Base-by-base conservation (phyloP, 805 yeast species). In the Kregervanrija pseudodelftensis region DNA sequence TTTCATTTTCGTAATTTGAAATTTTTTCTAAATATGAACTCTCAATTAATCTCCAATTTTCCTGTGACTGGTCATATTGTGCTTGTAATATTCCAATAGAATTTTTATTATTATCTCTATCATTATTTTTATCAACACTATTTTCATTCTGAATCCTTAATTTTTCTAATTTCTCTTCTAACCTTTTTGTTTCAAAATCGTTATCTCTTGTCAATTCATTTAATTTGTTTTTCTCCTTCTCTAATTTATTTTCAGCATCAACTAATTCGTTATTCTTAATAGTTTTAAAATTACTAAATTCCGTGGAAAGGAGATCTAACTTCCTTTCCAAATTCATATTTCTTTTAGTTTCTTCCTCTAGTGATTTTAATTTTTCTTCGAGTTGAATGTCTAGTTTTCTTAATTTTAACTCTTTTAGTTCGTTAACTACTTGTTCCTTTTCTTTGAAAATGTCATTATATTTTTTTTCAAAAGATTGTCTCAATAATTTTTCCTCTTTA, bases 21-120 rank as follows among this genome's bases (percentile, higher is more conserved):
- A 81, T 68, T 46, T 74, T 75, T 8, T 65, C 60, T 48, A 72
- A 66, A 47, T 88, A 69, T 3, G 79, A 70, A 35, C 83, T 74
- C 61, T 93, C 97, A 37, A 88, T 80, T 14, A 79, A 67, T 45
- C 83, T 81, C 95, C 96, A 87, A 59, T 83, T 86, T 50, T 82
- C 87, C 45, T 82, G 82, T 0, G 91, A 84, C 12, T 80, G 73
- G 8, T 85, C 74, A 51, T 85, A 82, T 59, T 89, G 93, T 2
- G 76, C 67, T 55, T 84, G 89, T 15, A 86, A 57, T 12, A 73
- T 65, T 51, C 81, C 79, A 11, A 48, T 50, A 4, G 61, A 47
- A 3, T 45, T 36, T 33, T 33, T 33, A 14, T 33, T 33, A n/a
- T 33, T 33, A n/a, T 33, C 36, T 14, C 13, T 14, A 9, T 2